phyloP scores from a whole-genome alignment of 2,329 filamentous ascomycete genomes.

The Shiraia sp. region DNA sequence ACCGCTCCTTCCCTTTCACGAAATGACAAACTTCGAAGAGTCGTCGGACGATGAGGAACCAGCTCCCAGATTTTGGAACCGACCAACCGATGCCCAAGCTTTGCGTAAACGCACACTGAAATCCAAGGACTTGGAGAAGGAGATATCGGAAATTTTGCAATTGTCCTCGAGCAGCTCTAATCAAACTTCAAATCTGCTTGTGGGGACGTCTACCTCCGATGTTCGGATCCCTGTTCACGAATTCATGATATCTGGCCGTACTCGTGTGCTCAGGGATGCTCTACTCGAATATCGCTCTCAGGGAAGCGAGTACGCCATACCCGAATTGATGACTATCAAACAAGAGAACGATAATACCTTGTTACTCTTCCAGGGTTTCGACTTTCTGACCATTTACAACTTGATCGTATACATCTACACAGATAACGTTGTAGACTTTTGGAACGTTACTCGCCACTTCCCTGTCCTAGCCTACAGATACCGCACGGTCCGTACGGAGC shows the following conservation, averaged over 20 bases:
- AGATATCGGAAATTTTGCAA: conserved; percentile 56
- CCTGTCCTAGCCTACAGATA: conserved; percentile 71
- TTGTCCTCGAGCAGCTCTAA: conserved; percentile 42
- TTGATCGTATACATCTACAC: conserved; percentile 79
- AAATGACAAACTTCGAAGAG: conserved; percentile 54
- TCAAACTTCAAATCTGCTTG: conserved; percentile 48
- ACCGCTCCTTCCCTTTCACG: conserved; percentile 68
- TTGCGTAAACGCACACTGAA: conserved; percentile 63
- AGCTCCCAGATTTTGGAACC: conserved; percentile 55
- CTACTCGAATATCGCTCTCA: conserved; percentile 63
- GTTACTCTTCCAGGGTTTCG: conserved; percentile 70
- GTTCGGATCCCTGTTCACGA: conserved; percentile 78
- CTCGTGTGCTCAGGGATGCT: conserved; percentile 63
- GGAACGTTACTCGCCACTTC: conserved; percentile 74
- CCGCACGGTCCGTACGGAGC: conserved; percentile 76
- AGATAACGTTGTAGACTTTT: conserved; percentile 79
- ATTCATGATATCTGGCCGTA: conserved; percentile 78
- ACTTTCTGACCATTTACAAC: conserved; percentile 79
- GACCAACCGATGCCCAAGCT: conserved; percentile 52
- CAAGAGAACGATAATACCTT: conserved; percentile 57
- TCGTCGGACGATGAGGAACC: conserved; percentile 51
- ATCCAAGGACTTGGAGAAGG: conserved; percentile 68
- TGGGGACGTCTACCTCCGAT: conserved; percentile 65
- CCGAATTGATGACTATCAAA: conserved; percentile 65
- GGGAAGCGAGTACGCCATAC: conserved; percentile 57